Evolutionary conservation across 164 flowering plant species (phyloP).

Genomic region (Sextonia rubra): DNA sequence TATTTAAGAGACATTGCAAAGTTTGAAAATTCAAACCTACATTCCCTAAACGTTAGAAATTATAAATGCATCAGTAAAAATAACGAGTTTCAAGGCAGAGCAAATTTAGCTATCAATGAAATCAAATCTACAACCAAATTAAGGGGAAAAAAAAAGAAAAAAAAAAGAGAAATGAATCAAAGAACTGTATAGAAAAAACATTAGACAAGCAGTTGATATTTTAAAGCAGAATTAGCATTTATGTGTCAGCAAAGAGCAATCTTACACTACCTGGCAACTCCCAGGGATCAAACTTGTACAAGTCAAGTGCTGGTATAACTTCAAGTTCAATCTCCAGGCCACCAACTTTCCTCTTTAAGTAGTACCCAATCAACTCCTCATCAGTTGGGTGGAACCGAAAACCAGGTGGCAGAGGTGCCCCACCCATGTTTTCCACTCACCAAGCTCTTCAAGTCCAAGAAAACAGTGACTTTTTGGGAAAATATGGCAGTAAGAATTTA

Average conservation of each 20-base stretch:
- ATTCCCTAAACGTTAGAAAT: background rate
- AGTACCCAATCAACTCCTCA: constrained; percentile 75
- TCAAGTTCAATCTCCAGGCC: constrained; percentile 83
- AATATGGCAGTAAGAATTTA: background rate
- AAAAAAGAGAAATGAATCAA: too few relatives aligned
- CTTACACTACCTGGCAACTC: constrained; percentile 69
- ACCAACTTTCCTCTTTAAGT: constrained; percentile 73
- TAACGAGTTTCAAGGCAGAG: background rate
- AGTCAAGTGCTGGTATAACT: constrained; percentile 75
- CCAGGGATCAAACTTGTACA: constrained; percentile 95
- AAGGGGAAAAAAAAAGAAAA: background rate
- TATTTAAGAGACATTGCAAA: too few relatives aligned
- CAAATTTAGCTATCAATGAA: background rate
- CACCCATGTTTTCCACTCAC: constrained; percentile 41
- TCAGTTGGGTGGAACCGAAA: constrained; percentile 93
- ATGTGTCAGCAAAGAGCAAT: background rate
- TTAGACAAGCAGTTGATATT: too few relatives aligned
- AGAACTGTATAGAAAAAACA: background rate
- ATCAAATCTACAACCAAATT: background rate
- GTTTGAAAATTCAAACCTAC: background rate
- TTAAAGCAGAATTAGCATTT: background rate
- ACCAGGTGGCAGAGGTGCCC: constrained; percentile 75
- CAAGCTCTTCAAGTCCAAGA: constrained; percentile 6
- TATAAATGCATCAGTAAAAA: background rate
- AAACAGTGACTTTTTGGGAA: background rate